Evolutionary conservation across 2,329 filamentous ascomycete genomes (phyloP), one percentile per base, ranked within the genome.

Genomic region (Orbilia brochopaga): DNA sequence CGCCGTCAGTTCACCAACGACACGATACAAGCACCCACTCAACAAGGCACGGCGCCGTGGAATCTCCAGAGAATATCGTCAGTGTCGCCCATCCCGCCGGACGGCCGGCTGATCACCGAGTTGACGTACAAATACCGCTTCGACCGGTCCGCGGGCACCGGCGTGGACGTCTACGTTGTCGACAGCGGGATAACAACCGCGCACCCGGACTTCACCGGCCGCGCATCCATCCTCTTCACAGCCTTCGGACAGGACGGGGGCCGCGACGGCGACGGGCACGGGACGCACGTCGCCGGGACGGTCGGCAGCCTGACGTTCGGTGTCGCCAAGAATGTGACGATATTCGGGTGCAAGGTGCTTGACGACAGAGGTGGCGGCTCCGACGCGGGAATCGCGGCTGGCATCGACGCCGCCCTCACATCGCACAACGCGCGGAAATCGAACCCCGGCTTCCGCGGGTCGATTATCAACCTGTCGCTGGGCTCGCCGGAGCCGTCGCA

Each of bases 401-500:
- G 77, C 23, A 78, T 79, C 19, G 78, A 80, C 54, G 87, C 79
- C 75, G 79, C 79, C 21, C 77, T 80, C 3, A 72, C 79, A 51
- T 78, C 79, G 48, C 83, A 84, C 77, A 78, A 81, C 37, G 74
- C 78, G 59, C 78, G 81, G 74, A 79, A n/a, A n/a, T n/a, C 79
- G 72, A 75, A 79, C 6, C 79, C 78, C 2, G 19, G 44, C 10
- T 76, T 76, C 46, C 59, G 54, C 15, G 76, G 60, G 73, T 74
- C 83, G 2, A 83, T 86, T 15, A 81, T 85, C 65, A 84, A 81
- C 79, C 83, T 87, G 83, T 86, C 83, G 15, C 80, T 87, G 0
- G 84, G 84, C 10, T 82, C 82, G 0, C 69, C 78, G 27, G 79
- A 78, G 24, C 76, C 74, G 55, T 83, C 82, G 0, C 73, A 77